Evolutionary conservation across 805 yeast genomes (phyloP).

Genomic region (Myxozyma melibiosi): DNA sequence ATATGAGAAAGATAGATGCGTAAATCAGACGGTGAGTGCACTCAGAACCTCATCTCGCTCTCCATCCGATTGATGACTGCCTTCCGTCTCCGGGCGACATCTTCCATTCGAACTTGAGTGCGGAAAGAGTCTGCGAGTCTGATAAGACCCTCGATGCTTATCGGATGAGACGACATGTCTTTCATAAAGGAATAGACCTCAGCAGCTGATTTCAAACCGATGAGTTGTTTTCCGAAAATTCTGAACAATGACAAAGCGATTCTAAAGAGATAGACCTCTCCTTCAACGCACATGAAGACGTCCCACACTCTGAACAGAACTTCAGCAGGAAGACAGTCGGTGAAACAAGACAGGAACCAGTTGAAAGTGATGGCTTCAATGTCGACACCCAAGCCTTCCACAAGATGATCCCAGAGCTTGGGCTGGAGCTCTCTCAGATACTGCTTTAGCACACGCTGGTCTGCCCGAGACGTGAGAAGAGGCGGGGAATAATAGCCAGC

Average conservation of each 20-base stretch:
- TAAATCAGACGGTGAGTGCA: constrained; percentile 36
- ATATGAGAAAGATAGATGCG: neutral
- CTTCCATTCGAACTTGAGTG: constrained; percentile 33
- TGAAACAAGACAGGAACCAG: constrained; percentile 61
- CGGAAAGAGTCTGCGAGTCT: constrained; percentile 35
- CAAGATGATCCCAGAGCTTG: constrained; percentile 45
- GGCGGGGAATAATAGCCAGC: constrained; percentile 46
- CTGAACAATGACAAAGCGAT: constrained; percentile 42
- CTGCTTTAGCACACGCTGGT: constrained; percentile 45
- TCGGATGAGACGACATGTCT: constrained; percentile 38
- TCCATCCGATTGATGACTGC: constrained; percentile 29
- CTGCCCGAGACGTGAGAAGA: constrained; percentile 45
- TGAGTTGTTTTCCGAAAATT: constrained; percentile 35
- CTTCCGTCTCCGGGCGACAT: constrained; percentile 33
- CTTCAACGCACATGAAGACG: constrained; percentile 48
- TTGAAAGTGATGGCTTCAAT: constrained; percentile 54
- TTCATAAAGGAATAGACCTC: constrained; percentile 42
- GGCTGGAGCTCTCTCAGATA: constrained; percentile 49
- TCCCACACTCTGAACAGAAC: constrained; percentile 58
- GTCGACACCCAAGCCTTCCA: constrained; percentile 45
- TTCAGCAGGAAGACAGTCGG: constrained; percentile 55
- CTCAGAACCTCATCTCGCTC: constrained; percentile 30
- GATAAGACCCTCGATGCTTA: constrained; percentile 38
- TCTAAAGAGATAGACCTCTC: constrained; percentile 43
- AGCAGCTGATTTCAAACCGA: constrained; percentile 36